Percentiles rank a stretch among this genome's conserved stretches.
Conservation (phyloP, 2,329 filamentous ascomycete genomes). For the Sporothrix curviconia region DNA sequence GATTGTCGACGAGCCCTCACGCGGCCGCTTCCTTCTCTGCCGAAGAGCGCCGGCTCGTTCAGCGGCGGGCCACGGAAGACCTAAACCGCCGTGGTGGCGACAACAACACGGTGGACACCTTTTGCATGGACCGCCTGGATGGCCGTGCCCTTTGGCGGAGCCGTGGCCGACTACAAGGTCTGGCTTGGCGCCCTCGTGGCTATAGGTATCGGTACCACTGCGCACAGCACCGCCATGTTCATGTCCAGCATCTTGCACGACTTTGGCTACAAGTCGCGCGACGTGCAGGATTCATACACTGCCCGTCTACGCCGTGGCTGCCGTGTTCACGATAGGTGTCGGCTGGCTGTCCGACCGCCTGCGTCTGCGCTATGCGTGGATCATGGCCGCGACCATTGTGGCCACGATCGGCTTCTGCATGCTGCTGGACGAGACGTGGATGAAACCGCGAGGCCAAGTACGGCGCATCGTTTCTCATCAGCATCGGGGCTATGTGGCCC, state of each 20-base stretch:
- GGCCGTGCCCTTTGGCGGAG: constrained; percentile 26
- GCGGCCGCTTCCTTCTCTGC: constrained; percentile 39
- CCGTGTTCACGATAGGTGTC: constrained; percentile 23
- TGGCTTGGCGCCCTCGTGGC: constrained; percentile 27
- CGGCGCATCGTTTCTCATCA: constrained; percentile 48
- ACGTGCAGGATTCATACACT: constrained; percentile 32
- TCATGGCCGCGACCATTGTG: constrained; percentile 42
- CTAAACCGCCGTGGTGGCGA: no score
- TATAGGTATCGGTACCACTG: background rate
- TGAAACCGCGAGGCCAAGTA: constrained; percentile 45
- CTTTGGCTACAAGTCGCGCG: constrained; percentile 29
- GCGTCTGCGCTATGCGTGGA: constrained; percentile 27
- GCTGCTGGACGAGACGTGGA: constrained; percentile 40
- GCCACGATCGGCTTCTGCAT: constrained; percentile 50
- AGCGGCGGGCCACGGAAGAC: constrained; percentile 18
- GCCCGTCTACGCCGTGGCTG: constrained; percentile 32
- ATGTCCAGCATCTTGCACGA: constrained; percentile 33
- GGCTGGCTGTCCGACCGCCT: constrained; percentile 8
- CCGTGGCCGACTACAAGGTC: constrained; percentile 34
- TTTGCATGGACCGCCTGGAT: constrained; percentile 23
- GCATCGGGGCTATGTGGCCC: constrained; percentile 48
- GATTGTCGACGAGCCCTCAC: constrained; percentile 45
- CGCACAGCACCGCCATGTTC: constrained; percentile 25
- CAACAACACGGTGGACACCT: constrained; percentile 15
- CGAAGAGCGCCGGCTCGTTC: constrained; percentile 33